A percentile compares a stretch with the other conserved stretches of the same genome.
phyloP scores from a whole-genome alignment of 2,329 filamentous ascomycete species.

The Hypoxylon sp. region DNA sequence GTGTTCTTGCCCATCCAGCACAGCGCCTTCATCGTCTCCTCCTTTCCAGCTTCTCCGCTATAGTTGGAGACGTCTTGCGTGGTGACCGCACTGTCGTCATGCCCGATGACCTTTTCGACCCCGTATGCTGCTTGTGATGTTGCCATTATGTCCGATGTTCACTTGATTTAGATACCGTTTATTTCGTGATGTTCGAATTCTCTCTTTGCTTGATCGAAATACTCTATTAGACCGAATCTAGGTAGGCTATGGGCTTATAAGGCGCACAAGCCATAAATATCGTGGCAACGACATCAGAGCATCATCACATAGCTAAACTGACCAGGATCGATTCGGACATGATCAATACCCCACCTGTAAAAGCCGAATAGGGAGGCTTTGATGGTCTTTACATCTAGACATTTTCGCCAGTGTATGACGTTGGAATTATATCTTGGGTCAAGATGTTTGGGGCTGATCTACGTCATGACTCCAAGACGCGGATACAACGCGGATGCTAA shows the following conservation, averaged over 20 bases:
- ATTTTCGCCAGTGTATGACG: constrained; percentile 39
- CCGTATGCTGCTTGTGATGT: constrained; percentile 76
- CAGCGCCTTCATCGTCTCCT: constrained; percentile 82
- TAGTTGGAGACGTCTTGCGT: constrained; percentile 79
- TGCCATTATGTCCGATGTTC: constrained; percentile 61
- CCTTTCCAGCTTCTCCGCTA: constrained; percentile 60
- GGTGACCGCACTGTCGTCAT: constrained; percentile 74
- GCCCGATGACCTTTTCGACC: constrained; percentile 77
- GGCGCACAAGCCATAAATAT: constrained; percentile 1
- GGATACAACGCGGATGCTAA: constrained; percentile 3
- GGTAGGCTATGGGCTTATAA: constrained; percentile 14
- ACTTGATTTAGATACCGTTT: not conserved
- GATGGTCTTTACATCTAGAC: constrained; percentile 6
- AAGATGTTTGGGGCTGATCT: constrained; percentile 13
- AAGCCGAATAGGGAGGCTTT: constrained; percentile 12
- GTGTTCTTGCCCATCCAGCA: constrained; percentile 87
- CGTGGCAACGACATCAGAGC: constrained; percentile 35
- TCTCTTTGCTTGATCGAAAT: not conserved
- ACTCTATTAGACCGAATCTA: not conserved
- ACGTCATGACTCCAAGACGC: constrained; percentile 39
- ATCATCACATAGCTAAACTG: constrained; percentile 31
- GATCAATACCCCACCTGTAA: constrained; percentile 11
- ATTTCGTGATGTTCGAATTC: not conserved
- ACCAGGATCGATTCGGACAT: constrained; percentile 14
- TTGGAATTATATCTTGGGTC: constrained; percentile 24